These are phyloP conservation scores for Lasiodiplodia citricola DNA, from an alignment of 2,329 filamentous ascomycete species.

Conservation along the genomic window DNA sequence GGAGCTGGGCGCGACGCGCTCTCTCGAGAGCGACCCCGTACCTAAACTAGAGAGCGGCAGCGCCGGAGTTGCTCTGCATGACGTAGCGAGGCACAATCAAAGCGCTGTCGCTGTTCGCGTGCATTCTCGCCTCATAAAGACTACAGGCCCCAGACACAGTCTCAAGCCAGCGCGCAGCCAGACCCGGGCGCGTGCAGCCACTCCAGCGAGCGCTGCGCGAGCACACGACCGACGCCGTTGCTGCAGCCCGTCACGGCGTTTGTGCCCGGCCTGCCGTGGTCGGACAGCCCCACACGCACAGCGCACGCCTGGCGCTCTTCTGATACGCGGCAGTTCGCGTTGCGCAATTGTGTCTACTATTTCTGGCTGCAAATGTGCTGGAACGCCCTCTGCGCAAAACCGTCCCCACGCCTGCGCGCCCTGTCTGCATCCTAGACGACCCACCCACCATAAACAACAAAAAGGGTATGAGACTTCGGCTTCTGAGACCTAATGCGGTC, in stretches of 20 bases:
- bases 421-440: background rate
- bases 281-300: conserved; percentile 14
- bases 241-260: conserved; percentile 15
- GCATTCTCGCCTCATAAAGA: conserved; percentile 14
- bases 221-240: conserved; percentile 5
- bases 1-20: conserved; percentile 20
- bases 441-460: background rate
- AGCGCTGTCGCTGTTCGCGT: conserved; percentile 18
- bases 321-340: background rate
- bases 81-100: background rate
- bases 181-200: conserved; percentile 1
- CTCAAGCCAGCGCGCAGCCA: background rate
- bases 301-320: background rate
- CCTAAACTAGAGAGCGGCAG: conserved; percentile 4
- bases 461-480: conserved; percentile 20
- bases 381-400: conserved; percentile 11
- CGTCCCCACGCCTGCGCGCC: background rate
- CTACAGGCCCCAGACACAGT: conserved; percentile 1
- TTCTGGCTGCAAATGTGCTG: conserved; percentile 8
- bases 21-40: conserved; percentile 13
- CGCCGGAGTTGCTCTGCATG: conserved; percentile 15
- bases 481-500: conserved; percentile 16
- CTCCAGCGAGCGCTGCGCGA: background rate
- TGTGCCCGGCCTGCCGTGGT: conserved; percentile 2
- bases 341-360: conserved; percentile 15